Evolutionary conservation across 768 basidiomycete genomes (phyloP).

Genomic region (Rhodotorula graminis): DNA sequence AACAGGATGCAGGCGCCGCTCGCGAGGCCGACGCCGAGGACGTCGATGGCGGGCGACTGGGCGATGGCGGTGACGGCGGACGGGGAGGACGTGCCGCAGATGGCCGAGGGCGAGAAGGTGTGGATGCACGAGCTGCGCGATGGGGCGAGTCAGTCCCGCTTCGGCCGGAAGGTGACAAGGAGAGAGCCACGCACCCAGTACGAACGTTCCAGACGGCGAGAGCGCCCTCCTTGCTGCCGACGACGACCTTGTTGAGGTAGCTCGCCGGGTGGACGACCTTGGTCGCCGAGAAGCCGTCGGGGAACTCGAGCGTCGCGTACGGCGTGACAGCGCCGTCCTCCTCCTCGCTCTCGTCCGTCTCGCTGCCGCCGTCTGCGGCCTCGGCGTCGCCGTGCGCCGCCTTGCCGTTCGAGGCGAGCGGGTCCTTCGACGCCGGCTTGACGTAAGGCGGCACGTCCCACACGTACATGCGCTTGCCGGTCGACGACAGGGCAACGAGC

Average conservation of each 20-base stretch:
- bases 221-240: constrained; percentile 71
- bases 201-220: constrained; percentile 93
- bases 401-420: neutral
- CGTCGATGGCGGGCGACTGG: constrained; percentile 93
- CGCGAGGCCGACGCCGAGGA: constrained; percentile 84
- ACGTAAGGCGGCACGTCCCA: constrained; percentile 60
- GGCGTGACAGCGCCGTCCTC: constrained; percentile 51
- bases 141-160: neutral
- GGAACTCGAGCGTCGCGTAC: constrained; percentile 68
- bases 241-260: constrained; percentile 89
- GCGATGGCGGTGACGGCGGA: constrained; percentile 68
- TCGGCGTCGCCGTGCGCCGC: neutral
- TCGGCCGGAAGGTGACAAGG: neutral
- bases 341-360: neutral
- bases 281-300: constrained; percentile 76
- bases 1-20: constrained; percentile 83
- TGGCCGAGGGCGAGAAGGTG: constrained; percentile 59
- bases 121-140: constrained; percentile 69
- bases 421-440: constrained; percentile 53
- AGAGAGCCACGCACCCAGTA: constrained; percentile 59
- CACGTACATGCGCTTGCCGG: constrained; percentile 67
- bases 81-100: constrained; percentile 51
- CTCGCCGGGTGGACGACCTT: constrained; percentile 86
- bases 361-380: neutral
- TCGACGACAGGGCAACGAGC: constrained; percentile 71